phyloP scores from a whole-genome alignment of 1,284 basidiomycete genomes.

The Wallemia ichthyophaga region DNA sequence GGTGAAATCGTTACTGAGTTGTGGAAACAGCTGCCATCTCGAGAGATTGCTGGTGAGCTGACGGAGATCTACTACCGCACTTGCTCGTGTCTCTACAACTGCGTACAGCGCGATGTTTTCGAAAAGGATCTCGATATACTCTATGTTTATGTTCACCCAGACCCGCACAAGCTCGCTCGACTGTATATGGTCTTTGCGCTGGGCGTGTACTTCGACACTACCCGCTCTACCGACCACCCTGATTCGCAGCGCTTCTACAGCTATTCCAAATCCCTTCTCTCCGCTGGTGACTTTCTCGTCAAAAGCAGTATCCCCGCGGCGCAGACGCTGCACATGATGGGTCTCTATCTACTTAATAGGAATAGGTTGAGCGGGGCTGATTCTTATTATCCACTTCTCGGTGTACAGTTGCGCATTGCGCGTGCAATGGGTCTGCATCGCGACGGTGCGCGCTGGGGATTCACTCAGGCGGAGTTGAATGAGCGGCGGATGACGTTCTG shows the following conservation, averaged over 20 bases:
- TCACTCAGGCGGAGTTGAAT: slow-evolving; percentile 10
- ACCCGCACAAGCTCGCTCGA: slow-evolving; percentile 21
- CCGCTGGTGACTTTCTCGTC: slow-evolving; percentile 18
- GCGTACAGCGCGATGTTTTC: neutral
- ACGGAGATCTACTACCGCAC: neutral
- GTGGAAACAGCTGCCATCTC: neutral
- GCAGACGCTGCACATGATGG: slow-evolving; percentile 22
- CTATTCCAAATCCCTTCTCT: slow-evolving; percentile 21
- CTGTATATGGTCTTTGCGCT: slow-evolving; percentile 23
- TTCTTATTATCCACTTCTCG: slow-evolving; percentile 13
- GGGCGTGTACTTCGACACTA: slow-evolving; percentile 18
- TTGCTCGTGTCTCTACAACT: neutral
- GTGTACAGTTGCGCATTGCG: slow-evolving; percentile 10
- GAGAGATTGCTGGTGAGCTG: neutral
- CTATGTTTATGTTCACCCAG: neutral
- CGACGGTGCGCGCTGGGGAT: slow-evolving; percentile 14
- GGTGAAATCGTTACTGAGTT: neutral
- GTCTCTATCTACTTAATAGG: slow-evolving; percentile 16
- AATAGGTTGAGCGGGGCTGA: slow-evolving; percentile 7
- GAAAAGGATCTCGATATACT: neutral
- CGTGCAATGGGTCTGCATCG: slow-evolving; percentile 13
- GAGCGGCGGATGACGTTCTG: slow-evolving; percentile 12
- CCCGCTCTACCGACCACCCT: slow-evolving; percentile 12
- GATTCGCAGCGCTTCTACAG: slow-evolving; percentile 19
- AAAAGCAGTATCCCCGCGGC: slow-evolving; percentile 21